Percentiles rank a stretch among this genome's conserved stretches.
Conservation (phyloP, 2,329 filamentous ascomycete species). For the Botrytis aclada region DNA sequence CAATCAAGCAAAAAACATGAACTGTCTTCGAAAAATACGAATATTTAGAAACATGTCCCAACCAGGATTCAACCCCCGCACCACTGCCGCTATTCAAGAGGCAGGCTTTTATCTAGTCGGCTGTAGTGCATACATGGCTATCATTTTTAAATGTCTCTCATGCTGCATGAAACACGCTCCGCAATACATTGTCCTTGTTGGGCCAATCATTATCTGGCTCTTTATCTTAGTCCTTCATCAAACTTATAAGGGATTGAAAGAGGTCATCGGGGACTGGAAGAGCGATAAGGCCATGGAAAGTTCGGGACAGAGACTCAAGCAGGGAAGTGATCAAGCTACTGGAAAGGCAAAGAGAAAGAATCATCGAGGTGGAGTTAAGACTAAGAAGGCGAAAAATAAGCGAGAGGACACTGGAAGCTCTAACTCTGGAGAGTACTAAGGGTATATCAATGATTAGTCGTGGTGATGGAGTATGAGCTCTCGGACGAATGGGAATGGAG, state of each 20-base stretch:
- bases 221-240: background rate
- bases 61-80: background rate
- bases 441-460: background rate
- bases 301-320: background rate
- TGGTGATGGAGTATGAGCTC: background rate
- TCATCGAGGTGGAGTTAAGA: background rate
- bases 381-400: background rate
- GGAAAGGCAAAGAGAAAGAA: background rate
- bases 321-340: too few relatives aligned
- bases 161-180: background rate
- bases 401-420: background rate
- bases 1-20: background rate
- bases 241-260: background rate
- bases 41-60: background rate
- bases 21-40: background rate
- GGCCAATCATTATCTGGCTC: background rate
- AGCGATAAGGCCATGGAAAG: background rate
- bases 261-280: background rate
- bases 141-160: background rate
- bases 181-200: background rate
- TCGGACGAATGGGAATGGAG: background rate
- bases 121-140: background rate
- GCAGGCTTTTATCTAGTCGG: too few relatives aligned
- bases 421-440: background rate
- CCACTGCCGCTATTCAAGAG: accelerated